Conservation (phyloP, 2,329 filamentous ascomycete genomes). For the Phaeophleospora eucalypticola region DNA sequence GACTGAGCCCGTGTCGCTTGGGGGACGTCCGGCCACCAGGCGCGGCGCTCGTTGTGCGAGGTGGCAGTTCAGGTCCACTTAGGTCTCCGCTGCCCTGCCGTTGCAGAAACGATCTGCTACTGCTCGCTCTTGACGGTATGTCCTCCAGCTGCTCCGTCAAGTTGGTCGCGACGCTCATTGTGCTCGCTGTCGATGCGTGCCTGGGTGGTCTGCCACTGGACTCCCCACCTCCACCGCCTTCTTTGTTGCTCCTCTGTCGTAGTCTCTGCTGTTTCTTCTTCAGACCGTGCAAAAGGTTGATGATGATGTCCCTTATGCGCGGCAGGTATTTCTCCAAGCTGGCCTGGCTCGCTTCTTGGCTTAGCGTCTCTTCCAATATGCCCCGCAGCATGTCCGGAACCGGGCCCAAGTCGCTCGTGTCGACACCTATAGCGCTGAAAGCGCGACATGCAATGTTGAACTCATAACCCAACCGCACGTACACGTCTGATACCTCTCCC, state of each 20-base stretch:
- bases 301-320: conserved; percentile 95
- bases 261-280: conserved; percentile 96
- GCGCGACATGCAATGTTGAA: conserved; percentile 98
- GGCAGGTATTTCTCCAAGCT: conserved; percentile 92
- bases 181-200: conserved; percentile 47
- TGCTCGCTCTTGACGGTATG: conserved; percentile 36
- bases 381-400: conserved; percentile 85
- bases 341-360: conserved; percentile 89
- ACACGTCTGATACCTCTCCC: conserved; percentile 94
- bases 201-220: conserved; percentile 29
- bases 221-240: conserved; percentile 31
- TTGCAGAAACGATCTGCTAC: conserved; percentile 37
- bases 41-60: conserved; percentile 44
- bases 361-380: conserved; percentile 92
- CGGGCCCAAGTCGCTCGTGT: conserved; percentile 88
- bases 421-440: conserved; percentile 94
- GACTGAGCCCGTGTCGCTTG: conserved; percentile 38
- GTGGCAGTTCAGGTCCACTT: conserved; percentile 42
- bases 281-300: conserved; percentile 89
- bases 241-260: conserved; percentile 50
- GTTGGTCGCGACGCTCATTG: conserved; percentile 40
- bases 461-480: conserved; percentile 94
- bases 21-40: conserved; percentile 41
- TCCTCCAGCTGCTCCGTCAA: conserved; percentile 46
- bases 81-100: conserved; percentile 41